phyloP scores from a whole-genome alignment of 139 green algal species.

The Astrephomene gubernaculifera region DNA sequence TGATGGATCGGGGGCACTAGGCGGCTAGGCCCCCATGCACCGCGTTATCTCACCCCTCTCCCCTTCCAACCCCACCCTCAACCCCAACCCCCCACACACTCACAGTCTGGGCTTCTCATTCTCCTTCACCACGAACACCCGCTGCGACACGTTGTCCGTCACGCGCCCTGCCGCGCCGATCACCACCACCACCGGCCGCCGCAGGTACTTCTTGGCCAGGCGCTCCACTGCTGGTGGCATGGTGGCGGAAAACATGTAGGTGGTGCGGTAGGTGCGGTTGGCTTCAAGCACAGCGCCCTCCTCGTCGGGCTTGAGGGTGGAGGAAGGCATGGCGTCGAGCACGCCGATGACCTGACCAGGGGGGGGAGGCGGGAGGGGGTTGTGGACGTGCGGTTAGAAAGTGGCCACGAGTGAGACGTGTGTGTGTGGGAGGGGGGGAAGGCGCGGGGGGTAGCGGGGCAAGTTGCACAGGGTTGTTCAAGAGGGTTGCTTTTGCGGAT shows the following conservation, averaged over 20 bases:
- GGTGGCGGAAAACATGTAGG: slow-evolving; percentile 99
- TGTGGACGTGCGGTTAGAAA: background rate
- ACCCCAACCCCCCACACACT: background rate
- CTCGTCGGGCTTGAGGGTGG: slow-evolving; percentile 93
- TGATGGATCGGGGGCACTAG: no score
- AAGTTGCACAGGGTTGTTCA: no score
- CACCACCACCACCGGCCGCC: slow-evolving; percentile 85
- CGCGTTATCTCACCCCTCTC: background rate
- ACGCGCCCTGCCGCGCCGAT: slow-evolving; percentile 91
- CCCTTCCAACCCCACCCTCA: background rate
- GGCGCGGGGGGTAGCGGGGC: no score
- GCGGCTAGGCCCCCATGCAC: no score
- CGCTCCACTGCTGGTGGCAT: slow-evolving; percentile 96
- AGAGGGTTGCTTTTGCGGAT: no score
- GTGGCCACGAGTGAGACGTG: no score
- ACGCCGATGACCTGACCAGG: slow-evolving; percentile 82
- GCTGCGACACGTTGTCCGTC: slow-evolving; percentile 93
- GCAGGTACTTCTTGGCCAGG: slow-evolving; percentile 81
- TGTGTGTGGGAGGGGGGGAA: no score
- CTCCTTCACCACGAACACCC: slow-evolving; percentile 72
- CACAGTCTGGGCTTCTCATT: slow-evolving; percentile 40
- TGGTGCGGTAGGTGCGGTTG: slow-evolving; percentile 91
- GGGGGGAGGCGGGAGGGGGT: background rate
- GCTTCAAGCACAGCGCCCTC: slow-evolving; percentile 78
- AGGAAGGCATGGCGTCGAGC: slow-evolving; percentile 93